phyloP scores from a whole-genome alignment of 495 filamentous ascomycete genomes.

The Beverwykella pulmonaria region DNA sequence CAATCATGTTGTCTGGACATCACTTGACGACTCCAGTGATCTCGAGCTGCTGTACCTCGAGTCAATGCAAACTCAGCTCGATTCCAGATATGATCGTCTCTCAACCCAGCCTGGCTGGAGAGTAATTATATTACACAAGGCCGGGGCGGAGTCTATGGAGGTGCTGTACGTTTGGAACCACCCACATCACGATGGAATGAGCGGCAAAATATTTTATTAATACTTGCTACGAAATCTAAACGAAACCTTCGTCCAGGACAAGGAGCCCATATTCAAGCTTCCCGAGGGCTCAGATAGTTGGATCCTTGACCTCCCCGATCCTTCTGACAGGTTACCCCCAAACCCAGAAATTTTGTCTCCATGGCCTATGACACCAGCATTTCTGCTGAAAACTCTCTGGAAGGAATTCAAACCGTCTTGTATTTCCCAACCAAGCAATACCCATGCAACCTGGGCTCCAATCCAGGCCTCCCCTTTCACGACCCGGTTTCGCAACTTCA shows the following conservation, averaged over 20 bases:
- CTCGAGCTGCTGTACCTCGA: slow-evolving; percentile 5
- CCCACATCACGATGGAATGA: slow-evolving; percentile 24
- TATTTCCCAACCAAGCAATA: neutral
- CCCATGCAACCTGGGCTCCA: slow-evolving; percentile 25
- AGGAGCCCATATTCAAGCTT: neutral
- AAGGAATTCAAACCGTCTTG: slow-evolving; percentile 17
- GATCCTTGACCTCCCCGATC: slow-evolving; percentile 15
- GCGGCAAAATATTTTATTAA: slow-evolving; percentile 26
- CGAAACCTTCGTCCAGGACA: neutral
- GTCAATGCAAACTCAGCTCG: slow-evolving; percentile 17
- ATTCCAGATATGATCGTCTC: slow-evolving; percentile 18
- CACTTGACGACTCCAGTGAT: slow-evolving; percentile 1
- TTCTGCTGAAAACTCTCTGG: slow-evolving; percentile 9
- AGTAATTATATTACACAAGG: slow-evolving; percentile 16
- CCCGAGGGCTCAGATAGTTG: neutral
- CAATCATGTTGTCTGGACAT: slow-evolving; percentile 21
- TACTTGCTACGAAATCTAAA: slow-evolving; percentile 16
- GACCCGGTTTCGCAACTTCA: slow-evolving; percentile 21
- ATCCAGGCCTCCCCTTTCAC: slow-evolving; percentile 20
- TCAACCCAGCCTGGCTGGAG: slow-evolving; percentile 23
- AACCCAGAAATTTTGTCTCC: slow-evolving; percentile 20
- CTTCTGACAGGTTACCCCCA: slow-evolving; percentile 19
- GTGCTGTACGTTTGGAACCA: slow-evolving; percentile 31
- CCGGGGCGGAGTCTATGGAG: neutral
- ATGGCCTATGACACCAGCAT: slow-evolving; percentile 14